Conservation (phyloP, 495 filamentous ascomycete species). For the Penicillium cinerascens region DNA sequence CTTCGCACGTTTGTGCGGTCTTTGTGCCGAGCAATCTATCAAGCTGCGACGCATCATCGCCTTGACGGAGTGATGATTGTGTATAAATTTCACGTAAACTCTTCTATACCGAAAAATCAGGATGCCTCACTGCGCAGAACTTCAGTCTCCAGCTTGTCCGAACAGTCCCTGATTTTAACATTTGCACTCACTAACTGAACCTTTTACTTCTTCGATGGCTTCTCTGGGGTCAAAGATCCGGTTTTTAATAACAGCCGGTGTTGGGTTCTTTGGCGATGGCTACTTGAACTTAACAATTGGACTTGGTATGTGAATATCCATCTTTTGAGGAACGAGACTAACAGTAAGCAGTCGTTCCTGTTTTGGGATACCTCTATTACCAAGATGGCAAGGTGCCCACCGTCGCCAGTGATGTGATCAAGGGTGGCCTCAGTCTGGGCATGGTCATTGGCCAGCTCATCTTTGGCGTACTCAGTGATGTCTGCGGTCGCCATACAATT, state of each 20-base stretch:
- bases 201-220: constrained; percentile 5
- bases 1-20: no score
- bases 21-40: no score
- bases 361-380: constrained; percentile 14
- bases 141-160: no score
- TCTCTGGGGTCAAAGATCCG: constrained; percentile 15
- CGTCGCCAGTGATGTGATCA: constrained; percentile 17
- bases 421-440: constrained; percentile 14
- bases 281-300: constrained; percentile 22
- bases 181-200: no score
- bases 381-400: constrained; percentile 12
- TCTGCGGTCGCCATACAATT: constrained; percentile 10
- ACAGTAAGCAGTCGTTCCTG: constrained; percentile 5
- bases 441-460: constrained; percentile 16
- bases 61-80: no score
- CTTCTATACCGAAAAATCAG: no score
- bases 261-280: constrained; percentile 17
- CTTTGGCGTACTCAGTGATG: constrained; percentile 14
- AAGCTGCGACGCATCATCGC: no score
- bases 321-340: no score
- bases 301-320: constrained; percentile 9
- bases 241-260: constrained; percentile 12
- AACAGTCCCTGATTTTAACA: no score
- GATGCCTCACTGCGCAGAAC: no score
- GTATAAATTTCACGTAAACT: no score